Evolutionary conservation across 2,329 filamentous ascomycete genomes (phyloP).

Genomic region (Geosmithia putterillii): DNA sequence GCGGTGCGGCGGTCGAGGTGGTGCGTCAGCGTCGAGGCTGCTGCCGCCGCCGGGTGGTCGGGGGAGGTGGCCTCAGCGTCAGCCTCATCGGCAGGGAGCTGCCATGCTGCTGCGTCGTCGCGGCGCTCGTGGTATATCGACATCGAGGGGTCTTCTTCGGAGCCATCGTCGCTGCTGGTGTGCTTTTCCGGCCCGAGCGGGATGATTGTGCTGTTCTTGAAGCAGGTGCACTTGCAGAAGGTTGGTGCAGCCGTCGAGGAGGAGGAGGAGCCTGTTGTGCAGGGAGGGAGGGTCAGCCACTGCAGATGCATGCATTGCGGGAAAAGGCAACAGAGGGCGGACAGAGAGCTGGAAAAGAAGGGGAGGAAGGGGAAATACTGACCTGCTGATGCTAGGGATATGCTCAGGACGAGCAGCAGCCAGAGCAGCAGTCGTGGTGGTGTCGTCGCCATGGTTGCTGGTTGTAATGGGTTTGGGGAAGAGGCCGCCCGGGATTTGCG

Average conservation of each 20-base stretch:
- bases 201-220: conserved; percentile 58
- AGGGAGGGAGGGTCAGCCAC: background rate
- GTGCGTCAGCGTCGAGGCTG: conserved; percentile 6
- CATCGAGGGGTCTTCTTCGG: background rate
- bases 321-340: background rate
- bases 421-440: conserved; percentile 15
- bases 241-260: conserved; percentile 39
- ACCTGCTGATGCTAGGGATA: conserved; percentile 22
- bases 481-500: too few relatives aligned
- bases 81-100: background rate
- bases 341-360: background rate
- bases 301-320: too few relatives aligned
- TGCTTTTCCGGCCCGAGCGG: conserved; percentile 36
- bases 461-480: background rate
- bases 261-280: background rate
- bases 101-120: too few relatives aligned
- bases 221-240: conserved; percentile 61
- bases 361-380: conserved; percentile 19
- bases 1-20: conserved; percentile 4
- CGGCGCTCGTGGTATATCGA: background rate
- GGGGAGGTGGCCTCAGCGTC: background rate
- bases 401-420: conserved; percentile 21
- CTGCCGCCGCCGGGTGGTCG: background rate
- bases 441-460: conserved; percentile 23
- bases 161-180: conserved; percentile 3